Base-by-base conservation (phyloP, 2,329 filamentous ascomycete genomes). In the Coniochaeta sp. region DNA sequence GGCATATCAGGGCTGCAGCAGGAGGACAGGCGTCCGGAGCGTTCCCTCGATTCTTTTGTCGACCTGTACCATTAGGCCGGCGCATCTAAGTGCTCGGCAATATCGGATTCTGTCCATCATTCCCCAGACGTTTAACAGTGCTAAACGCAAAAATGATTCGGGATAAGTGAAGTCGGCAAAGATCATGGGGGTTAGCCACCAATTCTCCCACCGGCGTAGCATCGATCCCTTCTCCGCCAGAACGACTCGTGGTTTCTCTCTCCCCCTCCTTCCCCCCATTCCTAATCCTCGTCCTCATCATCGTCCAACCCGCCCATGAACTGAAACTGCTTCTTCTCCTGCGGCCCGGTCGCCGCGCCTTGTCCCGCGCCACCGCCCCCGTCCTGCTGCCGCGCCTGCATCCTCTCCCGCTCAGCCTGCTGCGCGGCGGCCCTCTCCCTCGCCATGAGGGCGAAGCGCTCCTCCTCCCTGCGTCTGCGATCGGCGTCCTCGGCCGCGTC, bases 291-390 rank as follows among this genome's bases (percentile, higher is more conserved):
- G 62, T 83, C 38, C 38, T 40, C 81, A 63, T 82, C 71, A 52
- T 68, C 70, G 47, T 77, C 81, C 61, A 80, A 78, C 60, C 63
- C 69, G 26, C 76, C 81, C 59, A 80, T 77, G 60, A 84, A 84
- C 66, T 82, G 80, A 64, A 84, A 84, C 73, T 84, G 81, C 69
- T 79, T 80, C 70, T 76, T 78, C 66, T 76, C 17, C n/a, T 16
- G 74, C 66, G 34, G 56, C 17, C 65, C 68, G 62, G 32, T 63
- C 56, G 24, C 65, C 22, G 38, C 55, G 44, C 14, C n/a, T 22
- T 40, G 9, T 60, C 7, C 66, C 61, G 30, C 65, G 73, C 74
- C 66, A 79, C 73, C 59, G 36, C 38, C 34, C 2, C 10, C 55
- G 19, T 44, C 26, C 36, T 24, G 34, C 74, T 71, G 10, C 47